These are phyloP conservation scores for Scorias spongiosa DNA, from an alignment of 2,329 filamentous ascomycete genomes.

Conservation along the genomic window DNA sequence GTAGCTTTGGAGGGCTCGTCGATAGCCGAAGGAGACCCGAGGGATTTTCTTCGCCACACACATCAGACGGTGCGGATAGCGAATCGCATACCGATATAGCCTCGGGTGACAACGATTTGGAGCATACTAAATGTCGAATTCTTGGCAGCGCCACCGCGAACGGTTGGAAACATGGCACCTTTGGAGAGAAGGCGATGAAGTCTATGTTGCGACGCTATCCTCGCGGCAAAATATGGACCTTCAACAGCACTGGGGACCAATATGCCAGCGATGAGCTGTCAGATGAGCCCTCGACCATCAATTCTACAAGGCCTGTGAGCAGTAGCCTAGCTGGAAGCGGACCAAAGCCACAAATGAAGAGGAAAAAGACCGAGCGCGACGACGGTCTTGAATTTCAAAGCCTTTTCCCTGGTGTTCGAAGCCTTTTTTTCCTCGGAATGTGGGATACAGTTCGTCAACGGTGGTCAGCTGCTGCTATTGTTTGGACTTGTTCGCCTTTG, in stretches of 20 bases:
- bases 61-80: neutral
- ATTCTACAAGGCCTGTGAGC: neutral
- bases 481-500: constrained; percentile 31
- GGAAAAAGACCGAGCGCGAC: neutral
- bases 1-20: constrained; percentile 5
- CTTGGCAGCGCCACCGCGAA: neutral
- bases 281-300: neutral
- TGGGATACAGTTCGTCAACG: constrained; percentile 32
- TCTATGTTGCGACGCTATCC: constrained; percentile 16
- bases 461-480: constrained; percentile 20
- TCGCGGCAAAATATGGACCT: constrained; percentile 21
- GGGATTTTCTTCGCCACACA: neutral
- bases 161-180: neutral
- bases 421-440: constrained; percentile 35
- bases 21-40: neutral
- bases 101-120: neutral
- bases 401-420: constrained; percentile 30
- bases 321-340: neutral
- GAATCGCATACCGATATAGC: neutral
- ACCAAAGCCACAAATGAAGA: neutral
- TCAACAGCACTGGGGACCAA: constrained; percentile 15
- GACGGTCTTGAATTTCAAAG: constrained; percentile 14
- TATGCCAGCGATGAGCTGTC: constrained; percentile 13
- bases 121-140: neutral
- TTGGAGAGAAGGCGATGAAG: constrained; percentile 10